These are phyloP conservation scores for Leishmania turanica DNA, from an alignment of 208 protist genomes.

Conservation along the genomic window DNA sequence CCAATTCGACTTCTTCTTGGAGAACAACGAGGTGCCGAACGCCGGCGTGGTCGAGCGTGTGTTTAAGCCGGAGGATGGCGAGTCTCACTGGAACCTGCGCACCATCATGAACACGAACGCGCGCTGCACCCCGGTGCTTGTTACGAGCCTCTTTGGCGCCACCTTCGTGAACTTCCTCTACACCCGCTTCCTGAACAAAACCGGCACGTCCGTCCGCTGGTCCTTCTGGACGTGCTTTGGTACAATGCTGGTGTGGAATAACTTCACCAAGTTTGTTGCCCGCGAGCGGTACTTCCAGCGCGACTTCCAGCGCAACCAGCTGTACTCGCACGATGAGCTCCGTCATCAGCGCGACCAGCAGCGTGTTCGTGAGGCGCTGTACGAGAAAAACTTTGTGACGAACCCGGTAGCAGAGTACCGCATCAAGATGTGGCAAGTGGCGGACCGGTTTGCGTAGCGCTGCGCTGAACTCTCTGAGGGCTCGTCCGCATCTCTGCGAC, in stretches of 20 bases:
- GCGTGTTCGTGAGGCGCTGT: slow-evolving; percentile 84
- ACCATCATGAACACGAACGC: slow-evolving; percentile 70
- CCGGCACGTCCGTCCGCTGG: slow-evolving; percentile 77
- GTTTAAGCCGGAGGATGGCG: slow-evolving; percentile 71
- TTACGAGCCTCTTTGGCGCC: slow-evolving; percentile 75
- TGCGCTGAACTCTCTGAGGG: not conserved
- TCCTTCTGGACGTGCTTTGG: slow-evolving; percentile 78
- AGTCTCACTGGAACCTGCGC: slow-evolving; percentile 73
- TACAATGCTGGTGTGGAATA: slow-evolving; percentile 77
- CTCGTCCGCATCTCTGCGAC: too few relatives aligned
- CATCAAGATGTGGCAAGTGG: slow-evolving; percentile 89
- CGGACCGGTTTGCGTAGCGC: slow-evolving; percentile 75
- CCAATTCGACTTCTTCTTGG: slow-evolving; percentile 88
- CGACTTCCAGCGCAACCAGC: slow-evolving; percentile 89
- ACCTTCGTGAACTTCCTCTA: slow-evolving; percentile 81
- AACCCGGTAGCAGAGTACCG: slow-evolving; percentile 87
- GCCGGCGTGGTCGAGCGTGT: slow-evolving; percentile 69
- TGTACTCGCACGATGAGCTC: slow-evolving; percentile 84
- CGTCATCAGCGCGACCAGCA: slow-evolving; percentile 84
- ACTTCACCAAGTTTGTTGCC: slow-evolving; percentile 84
- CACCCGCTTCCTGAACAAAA: slow-evolving; percentile 73
- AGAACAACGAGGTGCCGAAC: slow-evolving; percentile 72
- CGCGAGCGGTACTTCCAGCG: slow-evolving; percentile 87
- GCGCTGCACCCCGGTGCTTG: slow-evolving; percentile 74
- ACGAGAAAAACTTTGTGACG: slow-evolving; percentile 87